phyloP scores from a whole-genome alignment of 1,284 basidiomycete species.

The Fistulina hepatica region DNA sequence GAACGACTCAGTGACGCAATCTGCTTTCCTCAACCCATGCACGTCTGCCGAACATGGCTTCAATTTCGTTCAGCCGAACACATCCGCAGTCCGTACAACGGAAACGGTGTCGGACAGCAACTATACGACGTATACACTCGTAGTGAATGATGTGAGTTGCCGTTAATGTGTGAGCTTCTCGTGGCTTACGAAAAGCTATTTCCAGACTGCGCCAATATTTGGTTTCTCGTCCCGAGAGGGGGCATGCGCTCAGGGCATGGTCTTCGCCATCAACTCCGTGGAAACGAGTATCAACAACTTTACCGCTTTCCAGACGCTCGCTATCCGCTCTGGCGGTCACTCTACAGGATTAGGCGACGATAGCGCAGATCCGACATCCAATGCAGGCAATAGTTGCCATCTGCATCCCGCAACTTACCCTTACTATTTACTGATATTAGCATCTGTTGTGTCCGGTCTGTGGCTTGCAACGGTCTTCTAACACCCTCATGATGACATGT shows the following conservation, averaged over 20 bases:
- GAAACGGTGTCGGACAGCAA: too few relatives aligned
- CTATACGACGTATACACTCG: slow-evolving; percentile 44
- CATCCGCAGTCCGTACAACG: too few relatives aligned
- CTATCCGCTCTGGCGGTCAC: too few relatives aligned
- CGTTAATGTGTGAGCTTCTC: slow-evolving; percentile 1
- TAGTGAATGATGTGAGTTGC: slow-evolving; percentile 41
- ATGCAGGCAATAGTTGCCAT: slow-evolving; percentile 3
- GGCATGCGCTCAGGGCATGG: slow-evolving; percentile 52
- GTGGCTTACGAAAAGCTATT: slow-evolving; percentile 4
- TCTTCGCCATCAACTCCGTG: slow-evolving; percentile 51
- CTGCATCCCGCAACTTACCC: too few relatives aligned
- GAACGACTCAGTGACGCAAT: slow-evolving; percentile 45
- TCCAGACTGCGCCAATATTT: slow-evolving; percentile 36
- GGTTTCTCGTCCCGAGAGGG: too few relatives aligned
- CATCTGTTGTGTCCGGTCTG: too few relatives aligned
- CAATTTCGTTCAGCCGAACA: too few relatives aligned
- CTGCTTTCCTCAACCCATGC: slow-evolving; percentile 48
- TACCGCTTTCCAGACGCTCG: slow-evolving; percentile 41
- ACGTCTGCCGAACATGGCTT: too few relatives aligned
- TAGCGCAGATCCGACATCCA: not conserved
- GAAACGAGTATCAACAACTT: slow-evolving; percentile 44
- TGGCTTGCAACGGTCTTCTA: too few relatives aligned
- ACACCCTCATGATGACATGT: too few relatives aligned
- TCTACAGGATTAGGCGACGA: not conserved
- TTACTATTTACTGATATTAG: too few relatives aligned